A percentile compares a stretch with the other conserved stretches of the same genome.
These are phyloP conservation scores for Epithele typhae DNA, from an alignment of 768 basidiomycete species.

Conservation along the genomic window DNA sequence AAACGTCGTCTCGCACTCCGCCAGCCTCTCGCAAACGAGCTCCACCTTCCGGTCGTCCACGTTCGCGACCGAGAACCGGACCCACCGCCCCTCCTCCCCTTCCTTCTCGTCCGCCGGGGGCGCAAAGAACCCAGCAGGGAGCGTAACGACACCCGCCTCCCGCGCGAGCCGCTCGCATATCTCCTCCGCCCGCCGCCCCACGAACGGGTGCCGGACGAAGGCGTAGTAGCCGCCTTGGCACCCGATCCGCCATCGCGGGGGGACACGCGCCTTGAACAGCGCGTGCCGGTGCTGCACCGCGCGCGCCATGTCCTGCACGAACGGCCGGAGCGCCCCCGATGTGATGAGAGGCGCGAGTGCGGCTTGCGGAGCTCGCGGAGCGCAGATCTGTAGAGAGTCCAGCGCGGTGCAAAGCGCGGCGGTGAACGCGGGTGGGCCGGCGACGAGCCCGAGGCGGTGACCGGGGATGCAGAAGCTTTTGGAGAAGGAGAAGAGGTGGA, in stretches of 20 bases:
- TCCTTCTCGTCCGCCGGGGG: constrained; percentile 22
- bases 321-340: constrained; percentile 40
- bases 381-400: constrained; percentile 78
- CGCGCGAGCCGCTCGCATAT: constrained; percentile 55
- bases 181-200: constrained; percentile 62
- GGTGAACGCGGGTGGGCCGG: constrained; percentile 54
- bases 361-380: constrained; percentile 68
- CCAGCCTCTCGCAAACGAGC: constrained; percentile 48
- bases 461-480: constrained; percentile 82
- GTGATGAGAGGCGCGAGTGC: constrained; percentile 53
- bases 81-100: constrained; percentile 53
- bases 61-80: constrained; percentile 80
- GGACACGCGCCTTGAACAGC: constrained; percentile 50
- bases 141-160: constrained; percentile 57
- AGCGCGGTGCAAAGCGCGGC: constrained; percentile 53
- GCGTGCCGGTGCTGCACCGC: constrained; percentile 48
- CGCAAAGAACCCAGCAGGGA: constrained; percentile 65
- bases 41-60: constrained; percentile 59
- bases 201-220: constrained; percentile 66
- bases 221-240: constrained; percentile 75
- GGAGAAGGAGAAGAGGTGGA: constrained; percentile 77
- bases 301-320: constrained; percentile 46
- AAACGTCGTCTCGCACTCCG: constrained; percentile 33
- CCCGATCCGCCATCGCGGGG: constrained; percentile 54
- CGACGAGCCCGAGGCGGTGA: constrained; percentile 71